phyloP scores from a whole-genome alignment of 306 rosid species.

The Prunus armeniaca region DNA sequence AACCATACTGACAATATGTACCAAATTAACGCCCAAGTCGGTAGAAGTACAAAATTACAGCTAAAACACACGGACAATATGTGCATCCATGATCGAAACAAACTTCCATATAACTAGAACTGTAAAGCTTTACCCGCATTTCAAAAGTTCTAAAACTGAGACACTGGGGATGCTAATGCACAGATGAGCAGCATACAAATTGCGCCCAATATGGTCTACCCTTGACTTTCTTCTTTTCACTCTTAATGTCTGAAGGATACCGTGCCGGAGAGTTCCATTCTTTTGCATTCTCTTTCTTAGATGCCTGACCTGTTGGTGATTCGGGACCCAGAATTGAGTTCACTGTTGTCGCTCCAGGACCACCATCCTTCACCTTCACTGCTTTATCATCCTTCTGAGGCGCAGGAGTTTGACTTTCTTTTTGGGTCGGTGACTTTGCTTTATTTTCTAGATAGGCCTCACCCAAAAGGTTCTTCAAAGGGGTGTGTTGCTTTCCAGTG shows the following conservation, averaged over 20 bases:
- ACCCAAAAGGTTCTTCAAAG: constrained; percentile 78
- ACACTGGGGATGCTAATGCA: constrained; percentile 35
- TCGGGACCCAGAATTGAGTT: constrained; percentile 50
- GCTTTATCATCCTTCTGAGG: constrained; percentile 34
- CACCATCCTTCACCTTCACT: constrained; percentile 22
- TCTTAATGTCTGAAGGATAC: constrained; percentile 62
- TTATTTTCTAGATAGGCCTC: constrained; percentile 60
- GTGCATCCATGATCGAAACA: background rate
- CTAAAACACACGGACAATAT: background rate
- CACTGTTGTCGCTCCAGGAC: constrained; percentile 40
- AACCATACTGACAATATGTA: background rate
- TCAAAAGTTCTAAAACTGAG: background rate
- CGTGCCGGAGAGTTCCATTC: constrained; percentile 94
- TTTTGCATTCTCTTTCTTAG: constrained; percentile 40
- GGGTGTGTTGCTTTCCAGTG: constrained; percentile 65
- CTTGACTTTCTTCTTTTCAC: constrained; percentile 71
- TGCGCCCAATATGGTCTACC: constrained; percentile 82
- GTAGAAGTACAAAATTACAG: background rate
- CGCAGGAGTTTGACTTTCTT: constrained; percentile 30
- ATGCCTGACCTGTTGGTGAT: constrained; percentile 39
- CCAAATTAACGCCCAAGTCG: too few species aligned
- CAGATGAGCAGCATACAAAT: constrained; percentile 76
- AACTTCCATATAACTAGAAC: too few species aligned
- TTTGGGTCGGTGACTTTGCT: constrained; percentile 45
- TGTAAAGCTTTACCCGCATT: background rate